A percentile compares a stretch with the other conserved stretches of the same genome.
phyloP scores from a whole-genome alignment of 352 stramenopile genomes.

The Phytopythium sindhum region DNA sequence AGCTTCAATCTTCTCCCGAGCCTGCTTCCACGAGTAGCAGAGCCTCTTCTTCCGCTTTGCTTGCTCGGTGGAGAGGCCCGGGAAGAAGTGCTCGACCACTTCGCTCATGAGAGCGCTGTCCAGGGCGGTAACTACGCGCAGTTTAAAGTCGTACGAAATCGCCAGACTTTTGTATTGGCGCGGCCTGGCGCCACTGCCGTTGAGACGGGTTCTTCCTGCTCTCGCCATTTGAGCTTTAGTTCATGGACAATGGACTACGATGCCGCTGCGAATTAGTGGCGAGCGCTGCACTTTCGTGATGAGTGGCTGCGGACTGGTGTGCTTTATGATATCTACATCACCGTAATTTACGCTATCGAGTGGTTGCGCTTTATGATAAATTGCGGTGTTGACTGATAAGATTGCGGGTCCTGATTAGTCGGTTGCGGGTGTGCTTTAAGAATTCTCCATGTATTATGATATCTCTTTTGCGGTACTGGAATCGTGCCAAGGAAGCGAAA shows the following conservation, averaged over 20 bases:
- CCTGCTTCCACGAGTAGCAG: constrained; percentile 5
- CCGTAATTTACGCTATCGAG: neutral
- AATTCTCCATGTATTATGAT: neutral
- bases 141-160: neutral
- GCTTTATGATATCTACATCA: neutral
- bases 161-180: neutral
- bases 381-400: neutral
- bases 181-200: neutral
- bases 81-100: neutral
- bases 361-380: neutral
- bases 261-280: neutral
- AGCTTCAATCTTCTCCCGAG: neutral
- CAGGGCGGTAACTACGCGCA: neutral
- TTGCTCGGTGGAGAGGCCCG: constrained; percentile 1
- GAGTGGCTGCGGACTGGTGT: neutral
- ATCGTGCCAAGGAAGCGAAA: too few relatives aligned
- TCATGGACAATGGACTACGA: neutral
- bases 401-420: neutral
- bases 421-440: neutral
- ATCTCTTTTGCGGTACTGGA: neutral
- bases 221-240: neutral
- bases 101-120: neutral
- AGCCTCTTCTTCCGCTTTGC: constrained; percentile 12
- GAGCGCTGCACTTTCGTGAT: neutral
- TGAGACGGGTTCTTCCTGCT: neutral